Conservation (phyloP, 2,329 filamentous ascomycete species). For the Microcera coccophila region DNA sequence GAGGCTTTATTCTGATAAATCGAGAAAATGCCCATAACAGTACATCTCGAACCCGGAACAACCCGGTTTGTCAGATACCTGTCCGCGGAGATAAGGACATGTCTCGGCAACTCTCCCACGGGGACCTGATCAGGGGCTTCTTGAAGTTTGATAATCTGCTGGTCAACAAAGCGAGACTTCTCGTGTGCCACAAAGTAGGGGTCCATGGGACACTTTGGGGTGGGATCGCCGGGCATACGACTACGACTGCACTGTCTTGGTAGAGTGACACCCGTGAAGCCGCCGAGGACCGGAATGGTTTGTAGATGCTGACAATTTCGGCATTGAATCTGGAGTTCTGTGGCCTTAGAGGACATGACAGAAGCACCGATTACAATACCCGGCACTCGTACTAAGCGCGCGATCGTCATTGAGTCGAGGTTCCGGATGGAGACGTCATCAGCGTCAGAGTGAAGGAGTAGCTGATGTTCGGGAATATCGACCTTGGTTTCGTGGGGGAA, state of each 20-base stretch:
- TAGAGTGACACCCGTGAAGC: constrained; percentile 82
- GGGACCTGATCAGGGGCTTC: constrained; percentile 97
- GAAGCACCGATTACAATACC: constrained; percentile 97
- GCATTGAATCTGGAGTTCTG: constrained; percentile 80
- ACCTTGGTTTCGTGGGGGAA: constrained; percentile 69
- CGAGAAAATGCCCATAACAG: constrained; percentile 94
- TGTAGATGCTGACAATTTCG: constrained; percentile 74
- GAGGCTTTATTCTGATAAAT: constrained; percentile 92
- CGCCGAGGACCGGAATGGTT: constrained; percentile 69
- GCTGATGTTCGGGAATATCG: constrained; percentile 82
- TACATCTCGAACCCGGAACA: constrained; percentile 90
- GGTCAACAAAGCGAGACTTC: constrained; percentile 90
- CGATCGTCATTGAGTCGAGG: constrained; percentile 87
- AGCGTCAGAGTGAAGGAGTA: constrained; percentile 88
- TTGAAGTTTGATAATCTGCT: constrained; percentile 96
- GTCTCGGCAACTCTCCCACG: constrained; percentile 89
- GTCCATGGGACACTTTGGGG: constrained; percentile 80
- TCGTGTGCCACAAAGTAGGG: constrained; percentile 96
- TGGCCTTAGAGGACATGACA: constrained; percentile 94
- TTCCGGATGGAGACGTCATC: constrained; percentile 91
- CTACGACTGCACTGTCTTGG: constrained; percentile 70
- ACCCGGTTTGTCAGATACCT: constrained; percentile 93
- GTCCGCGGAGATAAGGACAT: constrained; percentile 95
- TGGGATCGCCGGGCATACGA: constrained; percentile 61
- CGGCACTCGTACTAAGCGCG: constrained; percentile 90